Evolutionary conservation across 2,329 filamentous ascomycete species (phyloP).

Genomic region (Ramichloridium luteum): DNA sequence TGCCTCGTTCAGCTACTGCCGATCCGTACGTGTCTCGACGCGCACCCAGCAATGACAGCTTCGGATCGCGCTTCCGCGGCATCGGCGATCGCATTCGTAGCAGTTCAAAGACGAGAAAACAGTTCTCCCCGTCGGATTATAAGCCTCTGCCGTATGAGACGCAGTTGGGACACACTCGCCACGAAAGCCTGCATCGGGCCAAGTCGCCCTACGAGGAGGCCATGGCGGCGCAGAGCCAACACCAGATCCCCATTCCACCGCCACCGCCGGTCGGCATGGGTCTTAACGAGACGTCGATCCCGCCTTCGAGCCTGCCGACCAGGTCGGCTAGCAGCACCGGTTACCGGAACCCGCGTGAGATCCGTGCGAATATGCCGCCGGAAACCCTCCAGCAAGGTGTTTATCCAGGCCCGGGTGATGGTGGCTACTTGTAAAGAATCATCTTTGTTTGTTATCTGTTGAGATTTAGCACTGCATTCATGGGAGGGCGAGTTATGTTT

Average conservation of each 20-base stretch:
- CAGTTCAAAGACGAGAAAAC: constrained; percentile 41
- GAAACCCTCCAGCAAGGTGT: constrained; percentile 34
- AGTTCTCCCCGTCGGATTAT: constrained; percentile 31
- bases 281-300: constrained; percentile 30
- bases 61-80: constrained; percentile 41
- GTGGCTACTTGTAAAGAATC: too few species aligned
- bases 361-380: constrained; percentile 40
- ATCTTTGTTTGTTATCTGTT: too few species aligned
- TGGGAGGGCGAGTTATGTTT: too few species aligned
- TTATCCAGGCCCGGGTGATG: constrained; percentile 17
- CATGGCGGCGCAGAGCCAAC: constrained; percentile 14
- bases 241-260: constrained; percentile 17
- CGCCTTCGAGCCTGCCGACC: constrained; percentile 22
- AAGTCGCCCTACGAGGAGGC: constrained; percentile 23
- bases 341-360: constrained; percentile 32
- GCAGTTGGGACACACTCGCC: constrained; percentile 9
- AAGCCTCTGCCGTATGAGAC: constrained; percentile 10
- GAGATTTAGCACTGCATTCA: too few species aligned
- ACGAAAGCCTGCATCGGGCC: constrained; percentile 14
- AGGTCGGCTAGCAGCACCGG: constrained; percentile 17
- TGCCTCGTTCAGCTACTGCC: constrained; percentile 16
- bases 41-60: constrained; percentile 45
- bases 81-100: constrained; percentile 49
- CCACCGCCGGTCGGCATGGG: constrained; percentile 23
- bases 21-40: constrained; percentile 37